Percentiles rank a stretch among this genome's conserved stretches.
Evolutionary conservation across 768 basidiomycete genomes (phyloP).

Genomic region (Trametopsis cervina): DNA sequence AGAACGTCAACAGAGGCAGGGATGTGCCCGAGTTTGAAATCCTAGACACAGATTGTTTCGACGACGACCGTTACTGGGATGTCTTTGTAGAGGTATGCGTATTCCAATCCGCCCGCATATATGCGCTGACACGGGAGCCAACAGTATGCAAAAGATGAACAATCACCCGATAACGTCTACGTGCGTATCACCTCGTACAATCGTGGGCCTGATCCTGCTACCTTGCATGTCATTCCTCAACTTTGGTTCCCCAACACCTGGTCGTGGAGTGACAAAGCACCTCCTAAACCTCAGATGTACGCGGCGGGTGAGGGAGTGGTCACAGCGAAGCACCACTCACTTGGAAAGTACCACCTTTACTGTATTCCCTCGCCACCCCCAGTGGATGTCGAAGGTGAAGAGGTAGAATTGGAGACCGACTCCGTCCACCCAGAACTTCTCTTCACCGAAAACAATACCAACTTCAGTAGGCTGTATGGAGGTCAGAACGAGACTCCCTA

Average conservation of each 20-base stretch:
- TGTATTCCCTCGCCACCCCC: slow-evolving; percentile 91
- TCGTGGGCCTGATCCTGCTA: slow-evolving; percentile 91
- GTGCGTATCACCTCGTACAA: slow-evolving; percentile 96
- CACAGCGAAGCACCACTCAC: slow-evolving; percentile 62
- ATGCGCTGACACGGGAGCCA: slow-evolving; percentile 1
- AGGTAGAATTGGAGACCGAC: slow-evolving; percentile 45
- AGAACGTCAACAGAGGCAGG: slow-evolving; percentile 75
- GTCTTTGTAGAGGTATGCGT: slow-evolving; percentile 87
- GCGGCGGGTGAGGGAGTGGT: slow-evolving; percentile 55
- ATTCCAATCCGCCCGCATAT: slow-evolving; percentile 4
- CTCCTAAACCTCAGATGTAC: slow-evolving; percentile 54
- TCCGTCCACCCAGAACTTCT: slow-evolving; percentile 77
- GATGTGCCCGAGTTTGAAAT: slow-evolving; percentile 92
- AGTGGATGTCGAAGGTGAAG: slow-evolving; percentile 60
- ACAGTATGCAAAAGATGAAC: slow-evolving; percentile 96
- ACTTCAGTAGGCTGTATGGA: slow-evolving; percentile 85
- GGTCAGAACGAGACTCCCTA: slow-evolving; percentile 77
- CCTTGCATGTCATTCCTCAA: slow-evolving; percentile 90
- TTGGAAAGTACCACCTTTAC: slow-evolving; percentile 78
- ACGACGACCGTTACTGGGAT: slow-evolving; percentile 96
- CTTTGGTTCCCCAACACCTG: slow-evolving; percentile 98
- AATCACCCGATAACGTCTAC: slow-evolving; percentile 80
- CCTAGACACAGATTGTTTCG: slow-evolving; percentile 85
- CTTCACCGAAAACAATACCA: slow-evolving; percentile 98
- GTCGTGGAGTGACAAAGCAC: slow-evolving; percentile 82